Evolutionary conservation across 345 rosid genomes (phyloP).

Genomic region (Camelina neglecta): DNA sequence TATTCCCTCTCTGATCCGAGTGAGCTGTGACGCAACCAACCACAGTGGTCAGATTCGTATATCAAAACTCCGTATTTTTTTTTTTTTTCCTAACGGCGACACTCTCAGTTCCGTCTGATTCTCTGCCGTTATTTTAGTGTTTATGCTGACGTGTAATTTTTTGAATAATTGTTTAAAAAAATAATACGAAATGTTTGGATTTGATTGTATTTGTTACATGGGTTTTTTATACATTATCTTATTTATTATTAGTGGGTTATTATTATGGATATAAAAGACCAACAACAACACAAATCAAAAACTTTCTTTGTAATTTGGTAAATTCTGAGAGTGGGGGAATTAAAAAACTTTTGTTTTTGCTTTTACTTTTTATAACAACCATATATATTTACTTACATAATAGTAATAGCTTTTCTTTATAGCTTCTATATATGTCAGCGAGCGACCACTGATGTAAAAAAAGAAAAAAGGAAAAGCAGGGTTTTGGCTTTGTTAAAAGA

Average conservation of each 20-base stretch:
- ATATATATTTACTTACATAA: background rate
- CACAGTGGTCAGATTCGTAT: slow-evolving; percentile 10
- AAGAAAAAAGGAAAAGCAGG: slow-evolving; percentile 46
- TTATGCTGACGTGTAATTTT: slow-evolving; percentile 5
- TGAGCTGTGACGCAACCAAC: slow-evolving; percentile 44
- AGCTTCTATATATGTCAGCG: slow-evolving; percentile 43
- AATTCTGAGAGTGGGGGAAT: no score
- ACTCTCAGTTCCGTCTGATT: slow-evolving; percentile 42
- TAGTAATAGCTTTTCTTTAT: slow-evolving; percentile 36
- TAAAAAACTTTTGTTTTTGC: slow-evolving; percentile 22
- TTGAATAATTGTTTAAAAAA: no score
- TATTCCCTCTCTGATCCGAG: slow-evolving; percentile 2
- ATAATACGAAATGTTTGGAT: background rate
- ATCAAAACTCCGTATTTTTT: background rate
- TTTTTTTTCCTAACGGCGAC: slow-evolving; percentile 1
- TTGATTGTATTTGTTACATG: background rate
- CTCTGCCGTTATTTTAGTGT: slow-evolving; percentile 14
- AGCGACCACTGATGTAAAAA: slow-evolving; percentile 45
- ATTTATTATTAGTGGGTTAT: no score
- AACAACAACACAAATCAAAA: no score
- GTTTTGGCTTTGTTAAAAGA: slow-evolving; percentile 48
- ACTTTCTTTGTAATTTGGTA: no score
- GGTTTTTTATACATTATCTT: no score
- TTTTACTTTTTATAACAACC: slow-evolving; percentile 40
- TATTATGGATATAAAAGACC: no score